A percentile compares a stretch with the other conserved stretches of the same genome.
Evolutionary conservation across 768 basidiomycete genomes (phyloP).

Genomic region (Tulasnella calospora): DNA sequence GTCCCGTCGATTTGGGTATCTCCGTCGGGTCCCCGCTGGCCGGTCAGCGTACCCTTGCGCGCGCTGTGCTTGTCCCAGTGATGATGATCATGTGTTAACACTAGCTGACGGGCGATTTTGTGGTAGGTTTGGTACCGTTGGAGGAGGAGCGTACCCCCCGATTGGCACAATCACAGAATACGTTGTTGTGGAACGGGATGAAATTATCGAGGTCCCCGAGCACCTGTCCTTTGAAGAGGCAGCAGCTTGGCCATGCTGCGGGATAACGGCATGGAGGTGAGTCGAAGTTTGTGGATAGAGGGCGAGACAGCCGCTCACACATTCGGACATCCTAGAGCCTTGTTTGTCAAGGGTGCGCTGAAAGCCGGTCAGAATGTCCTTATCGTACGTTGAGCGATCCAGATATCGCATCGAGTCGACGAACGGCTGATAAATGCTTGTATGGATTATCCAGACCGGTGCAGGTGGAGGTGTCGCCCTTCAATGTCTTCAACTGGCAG

Average conservation of each 20-base stretch:
- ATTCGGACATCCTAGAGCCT: slow-evolving; percentile 47
- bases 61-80: too few relatives aligned
- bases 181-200: slow-evolving; percentile 58
- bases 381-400: slow-evolving; percentile 37
- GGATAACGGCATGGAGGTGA: slow-evolving; percentile 80
- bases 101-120: neutral
- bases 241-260: slow-evolving; percentile 73
- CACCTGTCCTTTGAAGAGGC: slow-evolving; percentile 64
- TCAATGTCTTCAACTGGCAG: slow-evolving; percentile 63
- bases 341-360: slow-evolving; percentile 60
- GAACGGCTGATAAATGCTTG: too few relatives aligned
- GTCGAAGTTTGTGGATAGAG: slow-evolving; percentile 25
- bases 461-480: slow-evolving; percentile 83
- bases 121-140: slow-evolving; percentile 60
- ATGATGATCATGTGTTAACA: neutral
- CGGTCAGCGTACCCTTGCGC: neutral
- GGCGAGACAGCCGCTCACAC: neutral
- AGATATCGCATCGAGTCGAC: neutral
- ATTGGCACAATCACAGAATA: slow-evolving; percentile 75
- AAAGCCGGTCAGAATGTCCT: slow-evolving; percentile 63
- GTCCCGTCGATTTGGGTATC: neutral
- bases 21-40: neutral
- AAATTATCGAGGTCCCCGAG: slow-evolving; percentile 59
- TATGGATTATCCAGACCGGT: slow-evolving; percentile 44
- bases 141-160: slow-evolving; percentile 49